Evolutionary conservation across 2,329 filamentous ascomycete species (phyloP), one percentile per base, ranked within the genome.

Genomic region (Verticillium albo-atrum): DNA sequence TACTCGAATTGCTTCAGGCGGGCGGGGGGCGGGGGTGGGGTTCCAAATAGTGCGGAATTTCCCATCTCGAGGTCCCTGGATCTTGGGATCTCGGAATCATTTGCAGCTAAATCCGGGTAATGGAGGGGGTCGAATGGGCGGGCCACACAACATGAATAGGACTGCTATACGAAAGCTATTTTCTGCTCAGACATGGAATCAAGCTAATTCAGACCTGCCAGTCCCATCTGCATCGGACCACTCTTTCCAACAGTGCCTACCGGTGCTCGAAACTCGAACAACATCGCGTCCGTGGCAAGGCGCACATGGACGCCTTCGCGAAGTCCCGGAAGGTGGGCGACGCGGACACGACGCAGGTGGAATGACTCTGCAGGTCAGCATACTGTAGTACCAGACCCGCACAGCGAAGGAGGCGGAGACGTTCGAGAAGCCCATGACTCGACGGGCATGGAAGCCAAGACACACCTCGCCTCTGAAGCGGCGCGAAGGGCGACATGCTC

Each of bases 141-240:
- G n/a, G n/a, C n/a, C n/a, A n/a, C n/a, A n/a, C n/a, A n/a, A n/a
- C n/a, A n/a, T n/a, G n/a, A n/a, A n/a, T n/a, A n/a, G n/a, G n/a
- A n/a, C n/a, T n/a, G n/a, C n/a, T n/a, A n/a, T n/a, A n/a, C n/a
- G n/a, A n/a, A n/a, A n/a, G n/a, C 14, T 10, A 15, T 12, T 54
- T n/a, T n/a, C 20, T 34, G n/a, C 20, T 20, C 27, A 6, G 28
- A 20, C 52, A n/a, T 17, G 5, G 28, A 54, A 17, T 14, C 5
- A 28, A 6, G 25, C 51, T 34, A n/a, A 30, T 34, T 20, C 3
- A 54, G 27, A 30, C 27, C 9, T 20, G 52, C 25, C 47, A 73
- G 71, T 61, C 68, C 71, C 50, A 73, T 73, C 37, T 72, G 71
- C 58, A 73, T 73, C 58, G 70, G 66, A 3, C 67, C 71, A 59